Conservation (phyloP, 768 basidiomycete species). For the Boletus subcaerulescens region DNA sequence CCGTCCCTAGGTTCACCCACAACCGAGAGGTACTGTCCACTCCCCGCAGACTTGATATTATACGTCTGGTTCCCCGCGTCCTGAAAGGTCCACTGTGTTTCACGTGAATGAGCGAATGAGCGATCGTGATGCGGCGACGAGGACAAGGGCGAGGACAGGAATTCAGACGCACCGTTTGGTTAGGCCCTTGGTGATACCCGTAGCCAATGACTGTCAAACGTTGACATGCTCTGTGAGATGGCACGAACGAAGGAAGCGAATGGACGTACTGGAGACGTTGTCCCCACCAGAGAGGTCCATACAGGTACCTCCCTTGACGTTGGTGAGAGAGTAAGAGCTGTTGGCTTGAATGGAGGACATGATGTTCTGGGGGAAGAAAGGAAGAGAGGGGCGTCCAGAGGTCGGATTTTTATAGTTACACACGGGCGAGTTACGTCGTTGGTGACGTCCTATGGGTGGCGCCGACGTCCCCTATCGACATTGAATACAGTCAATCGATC, state of each 20-base stretch:
- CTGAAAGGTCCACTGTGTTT: slow-evolving; percentile 46
- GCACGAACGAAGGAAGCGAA: too few species aligned
- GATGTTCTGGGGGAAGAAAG: not conserved
- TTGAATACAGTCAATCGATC: too few species aligned
- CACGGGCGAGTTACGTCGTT: too few species aligned
- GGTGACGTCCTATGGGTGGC: too few species aligned
- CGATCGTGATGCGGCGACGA: not conserved
- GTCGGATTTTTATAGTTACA: not conserved
- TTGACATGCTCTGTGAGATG: not conserved
- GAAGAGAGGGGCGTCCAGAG: too few species aligned
- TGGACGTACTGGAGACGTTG: slow-evolving; percentile 41
- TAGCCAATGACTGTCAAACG: slow-evolving; percentile 47
- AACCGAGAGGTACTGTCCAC: slow-evolving; percentile 41
- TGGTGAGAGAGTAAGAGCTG: slow-evolving; percentile 44
- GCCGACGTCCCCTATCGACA: too few species aligned
- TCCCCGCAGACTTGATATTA: slow-evolving; percentile 41
- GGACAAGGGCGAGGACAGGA: too few species aligned
- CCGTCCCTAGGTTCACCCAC: slow-evolving; percentile 36
- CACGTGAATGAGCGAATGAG: not conserved
- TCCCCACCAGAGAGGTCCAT: slow-evolving; percentile 56
- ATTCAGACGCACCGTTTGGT: slow-evolving; percentile 43
- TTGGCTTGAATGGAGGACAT: slow-evolving; percentile 35
- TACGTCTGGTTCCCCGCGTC: slow-evolving; percentile 25
- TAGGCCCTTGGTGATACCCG: slow-evolving; percentile 38
- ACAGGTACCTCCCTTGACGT: slow-evolving; percentile 50